Percentiles rank a stretch among this genome's conserved stretches.
These are phyloP conservation scores for Salix caprea DNA, from an alignment of 345 rosid genomes.

Conservation along the genomic window DNA sequence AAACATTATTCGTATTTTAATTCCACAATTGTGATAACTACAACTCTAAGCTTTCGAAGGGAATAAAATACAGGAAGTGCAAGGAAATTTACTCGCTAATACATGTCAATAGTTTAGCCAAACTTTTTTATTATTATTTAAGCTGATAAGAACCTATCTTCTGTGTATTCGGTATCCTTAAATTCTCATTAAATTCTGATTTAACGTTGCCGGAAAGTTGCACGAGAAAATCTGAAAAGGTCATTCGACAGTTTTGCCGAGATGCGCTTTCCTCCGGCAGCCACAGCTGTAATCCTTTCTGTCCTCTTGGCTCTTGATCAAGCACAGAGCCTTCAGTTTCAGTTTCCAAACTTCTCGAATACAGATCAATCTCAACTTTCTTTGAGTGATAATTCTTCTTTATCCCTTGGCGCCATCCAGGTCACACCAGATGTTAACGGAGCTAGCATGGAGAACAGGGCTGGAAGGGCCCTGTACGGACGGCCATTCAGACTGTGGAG, in stretches of 20 bases:
- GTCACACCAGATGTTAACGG: conserved; percentile 48
- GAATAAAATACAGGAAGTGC: neutral
- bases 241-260: neutral
- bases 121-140: neutral
- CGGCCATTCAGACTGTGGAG: conserved; percentile 42
- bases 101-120: neutral
- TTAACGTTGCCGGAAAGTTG: neutral
- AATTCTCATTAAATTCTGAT: neutral
- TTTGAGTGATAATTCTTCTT: neutral
- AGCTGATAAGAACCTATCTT: neutral
- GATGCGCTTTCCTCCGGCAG: neutral
- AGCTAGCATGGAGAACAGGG: conserved; percentile 8
- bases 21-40: neutral
- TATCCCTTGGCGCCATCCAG: conserved; percentile 40
- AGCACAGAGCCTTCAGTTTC: conserved; percentile 29
- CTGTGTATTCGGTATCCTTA: neutral
- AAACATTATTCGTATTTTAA: neutral
- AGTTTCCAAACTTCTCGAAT: conserved; percentile 24
- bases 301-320: conserved; percentile 1
- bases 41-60: neutral
- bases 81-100: neutral
- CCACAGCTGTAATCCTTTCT: neutral
- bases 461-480: conserved; percentile 43
- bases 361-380: neutral
- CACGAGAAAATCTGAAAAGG: neutral